Base-by-base conservation (phyloP, 495 filamentous ascomycete species). In the Aspergillus avenaceus region DNA sequence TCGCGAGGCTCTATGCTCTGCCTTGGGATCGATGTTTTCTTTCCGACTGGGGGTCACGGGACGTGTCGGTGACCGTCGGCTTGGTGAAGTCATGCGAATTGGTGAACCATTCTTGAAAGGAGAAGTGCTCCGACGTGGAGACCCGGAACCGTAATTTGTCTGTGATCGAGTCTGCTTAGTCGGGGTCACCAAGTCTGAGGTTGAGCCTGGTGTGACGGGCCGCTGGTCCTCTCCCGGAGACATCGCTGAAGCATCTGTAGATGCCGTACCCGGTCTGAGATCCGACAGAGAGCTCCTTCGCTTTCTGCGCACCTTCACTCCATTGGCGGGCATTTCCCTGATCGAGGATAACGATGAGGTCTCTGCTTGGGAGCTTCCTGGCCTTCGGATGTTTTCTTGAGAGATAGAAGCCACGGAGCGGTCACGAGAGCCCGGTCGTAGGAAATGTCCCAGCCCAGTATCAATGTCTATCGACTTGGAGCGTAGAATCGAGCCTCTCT, bases 271-370 rank as follows among this genome's bases (percentile, higher is more conserved):
- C 34, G 73, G 75, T 60, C 88, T 87, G 23, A 98, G 72, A 61
- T 98, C 93, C 13, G 90, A 95, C 19, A 98, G 69, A 19, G 92
- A 97, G 66, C 91, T 96, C 56, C 93, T 84, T 52, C 93, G 78
- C 70, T 95, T 97, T 70, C 85, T 89, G 56, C 84, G 69, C 46
- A 59, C 44, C 40, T 55, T 74, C 77, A 61, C 59, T 5, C 62
- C 59, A 50, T 69, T 66, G 5, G 63, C 55, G 4, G 68, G 59
- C 29, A 71, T 61, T 0, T 64, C 67, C 41, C 59, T 53, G 32
- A 72, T 57, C 5, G 67, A 69, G 6, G 67, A 70, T n/a, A 72
- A 26, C 13, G 70, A 71, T 12, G 59, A 52, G 3, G 65, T 56
- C 31, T 65, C 58, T 23, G 76, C 64, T 53, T 78, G 68, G 13